Percentiles rank a stretch among this genome's conserved stretches.
phyloP scores from a whole-genome alignment of 164 flowering plant species.

The Dillenia suffruticosa region DNA sequence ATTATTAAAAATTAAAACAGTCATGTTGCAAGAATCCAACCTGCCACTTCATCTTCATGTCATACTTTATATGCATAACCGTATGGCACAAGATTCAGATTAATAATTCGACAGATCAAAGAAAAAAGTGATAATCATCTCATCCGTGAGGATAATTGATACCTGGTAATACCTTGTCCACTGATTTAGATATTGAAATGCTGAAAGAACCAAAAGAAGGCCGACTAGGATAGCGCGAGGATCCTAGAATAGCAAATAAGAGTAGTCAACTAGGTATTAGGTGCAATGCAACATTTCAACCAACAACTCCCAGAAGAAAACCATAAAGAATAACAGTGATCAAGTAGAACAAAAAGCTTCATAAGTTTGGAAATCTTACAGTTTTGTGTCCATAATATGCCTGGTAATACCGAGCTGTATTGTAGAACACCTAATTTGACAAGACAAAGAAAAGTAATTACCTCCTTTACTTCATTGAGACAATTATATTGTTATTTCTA shows the following conservation, averaged over 20 bases:
- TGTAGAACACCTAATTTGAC: constrained; percentile 71
- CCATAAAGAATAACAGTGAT: neutral
- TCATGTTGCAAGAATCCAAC: too few relatives aligned
- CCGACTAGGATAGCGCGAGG: constrained; percentile 85
- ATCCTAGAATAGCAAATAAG: constrained; percentile 46
- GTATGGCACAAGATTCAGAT: too few relatives aligned
- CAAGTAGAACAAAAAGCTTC: neutral
- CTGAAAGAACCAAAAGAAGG: constrained; percentile 75
- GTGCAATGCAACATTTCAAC: neutral
- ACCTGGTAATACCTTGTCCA: constrained; percentile 96
- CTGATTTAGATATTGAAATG: constrained; percentile 83
- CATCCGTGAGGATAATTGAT: constrained; percentile 15
- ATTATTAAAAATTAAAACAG: too few relatives aligned
- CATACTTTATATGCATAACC: too few relatives aligned
- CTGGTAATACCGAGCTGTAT: constrained; percentile 84
- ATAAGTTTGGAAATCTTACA: constrained; percentile 37
- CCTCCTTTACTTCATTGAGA: too few relatives aligned
- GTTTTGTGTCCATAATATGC: constrained; percentile 97
- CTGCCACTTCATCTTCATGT: too few relatives aligned
- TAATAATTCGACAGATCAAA: too few relatives aligned
- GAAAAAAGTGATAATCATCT: too few relatives aligned
- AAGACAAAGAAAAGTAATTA: too few relatives aligned
- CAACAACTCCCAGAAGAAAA: neutral
- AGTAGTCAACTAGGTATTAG: constrained; percentile 1
- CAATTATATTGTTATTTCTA: too few relatives aligned